A percentile compares a stretch with the other conserved stretches of the same genome.
Conservation (phyloP, 441 rosid genomes). For the Mallotus repandus region DNA sequence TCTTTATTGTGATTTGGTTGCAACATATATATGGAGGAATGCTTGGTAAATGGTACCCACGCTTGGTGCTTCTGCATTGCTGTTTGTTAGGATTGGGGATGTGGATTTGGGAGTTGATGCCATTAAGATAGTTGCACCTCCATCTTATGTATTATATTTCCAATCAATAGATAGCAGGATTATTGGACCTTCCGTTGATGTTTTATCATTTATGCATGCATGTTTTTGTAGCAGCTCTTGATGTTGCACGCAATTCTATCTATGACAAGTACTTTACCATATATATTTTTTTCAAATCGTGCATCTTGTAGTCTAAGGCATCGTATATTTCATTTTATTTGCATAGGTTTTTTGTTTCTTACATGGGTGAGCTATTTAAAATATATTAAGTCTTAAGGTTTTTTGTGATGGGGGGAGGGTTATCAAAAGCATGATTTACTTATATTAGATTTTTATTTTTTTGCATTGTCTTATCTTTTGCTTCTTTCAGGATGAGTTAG, state of each 20-base stretch:
- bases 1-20: background rate
- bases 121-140: background rate
- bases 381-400: background rate
- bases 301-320: background rate
- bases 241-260: background rate
- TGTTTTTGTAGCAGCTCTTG: slow-evolving; percentile 1
- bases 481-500: slow-evolving; percentile 80
- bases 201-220: background rate
- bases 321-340: background rate
- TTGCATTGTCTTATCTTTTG: background rate
- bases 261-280: background rate
- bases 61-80: background rate
- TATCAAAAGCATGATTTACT: background rate
- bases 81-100: background rate
- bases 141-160: background rate
- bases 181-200: background rate
- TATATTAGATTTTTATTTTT: slow-evolving; percentile 3
- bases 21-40: background rate
- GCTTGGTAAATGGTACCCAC: background rate
- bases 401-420: too few species aligned
- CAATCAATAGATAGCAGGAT: background rate
- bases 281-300: background rate
- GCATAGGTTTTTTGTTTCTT: background rate
- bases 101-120: background rate
- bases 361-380: background rate